Conservation (phyloP, 73 alveolate genomes). For the Paraurostyla sp. region DNA sequence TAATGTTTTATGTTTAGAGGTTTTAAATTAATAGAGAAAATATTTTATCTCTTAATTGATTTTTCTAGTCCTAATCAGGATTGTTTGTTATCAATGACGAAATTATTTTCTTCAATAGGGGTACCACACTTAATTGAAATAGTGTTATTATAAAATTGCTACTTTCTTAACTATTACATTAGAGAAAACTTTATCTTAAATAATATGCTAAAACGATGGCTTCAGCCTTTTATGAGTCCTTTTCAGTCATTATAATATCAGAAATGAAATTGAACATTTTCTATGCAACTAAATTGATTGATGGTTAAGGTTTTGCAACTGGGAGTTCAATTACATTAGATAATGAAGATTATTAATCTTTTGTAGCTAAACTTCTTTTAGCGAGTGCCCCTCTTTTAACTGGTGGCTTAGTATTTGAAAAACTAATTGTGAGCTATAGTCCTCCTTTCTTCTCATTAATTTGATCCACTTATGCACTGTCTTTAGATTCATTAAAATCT, state of each 20-base stretch:
- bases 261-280: too few species aligned
- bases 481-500: not conserved
- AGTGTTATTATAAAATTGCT: too few species aligned
- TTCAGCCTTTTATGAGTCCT: too few species aligned
- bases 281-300: too few species aligned
- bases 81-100: not conserved
- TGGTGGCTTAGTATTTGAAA: too few species aligned
- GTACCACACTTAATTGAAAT: not conserved
- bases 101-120: not conserved
- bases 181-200: too few species aligned
- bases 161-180: too few species aligned
- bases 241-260: too few species aligned
- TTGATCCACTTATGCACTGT: not conserved
- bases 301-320: not conserved
- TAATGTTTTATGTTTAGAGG: not conserved
- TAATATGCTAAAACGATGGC: too few species aligned
- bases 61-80: not conserved
- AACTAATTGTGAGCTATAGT: slow-evolving; percentile 6
- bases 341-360: not conserved
- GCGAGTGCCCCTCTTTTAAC: not conserved
- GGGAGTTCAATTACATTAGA: not conserved
- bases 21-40: not conserved
- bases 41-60: not conserved
- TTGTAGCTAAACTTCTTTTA: not conserved
- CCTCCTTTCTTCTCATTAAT: slow-evolving; percentile 51